Percentiles rank a stretch among this genome's conserved stretches.
These are phyloP conservation scores for Babesia gibsoni DNA, from an alignment of 169 alveolate genomes.

Conservation along the genomic window DNA sequence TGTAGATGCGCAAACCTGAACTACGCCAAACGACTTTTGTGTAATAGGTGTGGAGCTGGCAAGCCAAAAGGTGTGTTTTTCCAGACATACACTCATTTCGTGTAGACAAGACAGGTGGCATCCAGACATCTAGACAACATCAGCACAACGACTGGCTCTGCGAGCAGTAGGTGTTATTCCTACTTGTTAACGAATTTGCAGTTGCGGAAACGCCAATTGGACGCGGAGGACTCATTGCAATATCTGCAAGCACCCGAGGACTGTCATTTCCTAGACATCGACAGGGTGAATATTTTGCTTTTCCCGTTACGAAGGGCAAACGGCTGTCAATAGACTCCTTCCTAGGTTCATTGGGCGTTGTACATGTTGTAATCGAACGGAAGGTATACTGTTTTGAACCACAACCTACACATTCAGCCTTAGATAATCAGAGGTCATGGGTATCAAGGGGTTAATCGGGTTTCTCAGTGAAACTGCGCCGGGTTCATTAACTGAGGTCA, in stretches of 20 bases:
- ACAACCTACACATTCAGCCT: background rate
- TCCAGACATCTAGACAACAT: constrained; percentile 3
- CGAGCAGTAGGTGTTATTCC: constrained; percentile 50
- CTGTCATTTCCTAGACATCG: too few species aligned
- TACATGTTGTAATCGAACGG: background rate
- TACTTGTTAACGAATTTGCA: background rate
- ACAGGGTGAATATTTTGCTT: background rate
- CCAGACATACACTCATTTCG: background rate
- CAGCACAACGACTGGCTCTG: constrained; percentile 81
- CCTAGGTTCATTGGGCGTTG: too few species aligned
- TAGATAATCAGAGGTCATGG: constrained; percentile 71
- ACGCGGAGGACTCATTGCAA: constrained; percentile 79
- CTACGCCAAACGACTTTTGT: constrained; percentile 74
- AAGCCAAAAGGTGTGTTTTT: constrained; percentile 60
- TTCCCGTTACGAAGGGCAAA: background rate
- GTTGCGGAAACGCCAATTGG: constrained; percentile 85
- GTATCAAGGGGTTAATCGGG: constrained; percentile 88
- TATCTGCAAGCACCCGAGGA: constrained; percentile 68
- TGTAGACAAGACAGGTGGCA: background rate
- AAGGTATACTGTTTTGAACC: background rate
- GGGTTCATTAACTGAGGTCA: constrained; percentile 69
- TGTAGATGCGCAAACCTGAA: constrained; percentile 75
- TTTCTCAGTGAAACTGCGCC: constrained; percentile 90
- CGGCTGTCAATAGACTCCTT: too few species aligned
- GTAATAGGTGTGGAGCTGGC: constrained; percentile 73